Percentiles rank a stretch among this genome's conserved stretches.
phyloP scores from a whole-genome alignment of 2,329 filamentous ascomycete genomes.

The Aspergillus pseudonomiae region DNA sequence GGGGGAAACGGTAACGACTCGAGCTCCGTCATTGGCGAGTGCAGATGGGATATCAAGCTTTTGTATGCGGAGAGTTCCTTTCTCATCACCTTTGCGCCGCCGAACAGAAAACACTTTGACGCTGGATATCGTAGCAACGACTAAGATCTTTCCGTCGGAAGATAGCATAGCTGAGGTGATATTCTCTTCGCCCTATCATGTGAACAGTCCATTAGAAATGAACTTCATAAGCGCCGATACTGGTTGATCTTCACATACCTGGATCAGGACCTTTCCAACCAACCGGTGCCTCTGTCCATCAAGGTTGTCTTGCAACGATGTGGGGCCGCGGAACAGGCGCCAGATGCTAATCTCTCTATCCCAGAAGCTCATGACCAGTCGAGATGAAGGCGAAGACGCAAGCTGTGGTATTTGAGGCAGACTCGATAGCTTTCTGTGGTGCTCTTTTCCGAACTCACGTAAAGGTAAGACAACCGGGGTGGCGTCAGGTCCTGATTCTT shows the following conservation, averaged over 20 bases:
- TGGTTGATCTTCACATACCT: slow-evolving; percentile 37
- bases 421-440: slow-evolving; percentile 79
- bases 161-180: slow-evolving; percentile 77
- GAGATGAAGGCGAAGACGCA: slow-evolving; percentile 69
- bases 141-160: slow-evolving; percentile 70
- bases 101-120: slow-evolving; percentile 77
- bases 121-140: slow-evolving; percentile 73
- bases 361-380: slow-evolving; percentile 90
- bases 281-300: slow-evolving; percentile 49
- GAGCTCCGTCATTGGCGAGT: slow-evolving; percentile 66
- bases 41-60: slow-evolving; percentile 67
- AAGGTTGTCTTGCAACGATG: slow-evolving; percentile 51
- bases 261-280: slow-evolving; percentile 66
- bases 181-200: slow-evolving; percentile 71
- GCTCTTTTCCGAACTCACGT: slow-evolving; percentile 73
- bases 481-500: slow-evolving; percentile 73
- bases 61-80: slow-evolving; percentile 68
- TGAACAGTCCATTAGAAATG: slow-evolving; percentile 14
- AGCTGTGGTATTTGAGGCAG: slow-evolving; percentile 79
- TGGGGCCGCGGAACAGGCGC: slow-evolving; percentile 56
- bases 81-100: slow-evolving; percentile 54
- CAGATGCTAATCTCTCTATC: slow-evolving; percentile 84
- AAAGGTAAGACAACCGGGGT: slow-evolving; percentile 81
- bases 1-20: slow-evolving; percentile 59
- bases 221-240: slow-evolving; percentile 41